phyloP scores from a whole-genome alignment of 1,284 basidiomycete genomes.

The Sporisorium reilianum region DNA sequence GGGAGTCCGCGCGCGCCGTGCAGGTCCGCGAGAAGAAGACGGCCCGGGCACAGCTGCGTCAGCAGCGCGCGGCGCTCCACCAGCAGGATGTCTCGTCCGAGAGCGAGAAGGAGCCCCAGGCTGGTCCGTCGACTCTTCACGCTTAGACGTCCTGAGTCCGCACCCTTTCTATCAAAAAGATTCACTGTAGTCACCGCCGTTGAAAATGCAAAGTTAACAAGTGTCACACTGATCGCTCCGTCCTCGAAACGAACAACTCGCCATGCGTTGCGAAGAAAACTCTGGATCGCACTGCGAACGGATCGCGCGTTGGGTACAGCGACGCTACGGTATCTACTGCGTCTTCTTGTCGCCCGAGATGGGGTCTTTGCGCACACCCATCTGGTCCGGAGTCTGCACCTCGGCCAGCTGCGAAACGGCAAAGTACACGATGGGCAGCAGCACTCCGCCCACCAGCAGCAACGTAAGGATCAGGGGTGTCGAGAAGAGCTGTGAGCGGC shows the following conservation, averaged over 20 bases:
- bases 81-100: constrained; percentile 3
- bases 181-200: not conserved
- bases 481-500: constrained; percentile 42
- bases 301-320: not conserved
- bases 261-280: not conserved
- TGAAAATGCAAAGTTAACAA: not conserved
- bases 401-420: constrained; percentile 51
- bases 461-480: constrained; percentile 44
- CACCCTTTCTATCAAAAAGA: not conserved
- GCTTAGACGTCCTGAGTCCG: not conserved
- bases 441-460: constrained; percentile 36
- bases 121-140: constrained; percentile 10
- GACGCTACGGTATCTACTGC: constrained; percentile 31
- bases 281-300: not conserved
- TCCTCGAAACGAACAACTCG: no score
- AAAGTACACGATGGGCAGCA: constrained; percentile 47
- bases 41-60: constrained; percentile 5
- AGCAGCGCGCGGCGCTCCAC: constrained; percentile 5
- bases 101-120: constrained; percentile 19
- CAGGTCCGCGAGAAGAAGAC: constrained; percentile 16
- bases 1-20: constrained; percentile 34
- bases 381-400: constrained; percentile 52
- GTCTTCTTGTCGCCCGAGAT: constrained; percentile 52
- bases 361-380: constrained; percentile 50
- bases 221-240: no score